These are phyloP conservation scores for Sclerotinia glacialis DNA, from an alignment of 2,329 filamentous ascomycete genomes.

Conservation along the genomic window DNA sequence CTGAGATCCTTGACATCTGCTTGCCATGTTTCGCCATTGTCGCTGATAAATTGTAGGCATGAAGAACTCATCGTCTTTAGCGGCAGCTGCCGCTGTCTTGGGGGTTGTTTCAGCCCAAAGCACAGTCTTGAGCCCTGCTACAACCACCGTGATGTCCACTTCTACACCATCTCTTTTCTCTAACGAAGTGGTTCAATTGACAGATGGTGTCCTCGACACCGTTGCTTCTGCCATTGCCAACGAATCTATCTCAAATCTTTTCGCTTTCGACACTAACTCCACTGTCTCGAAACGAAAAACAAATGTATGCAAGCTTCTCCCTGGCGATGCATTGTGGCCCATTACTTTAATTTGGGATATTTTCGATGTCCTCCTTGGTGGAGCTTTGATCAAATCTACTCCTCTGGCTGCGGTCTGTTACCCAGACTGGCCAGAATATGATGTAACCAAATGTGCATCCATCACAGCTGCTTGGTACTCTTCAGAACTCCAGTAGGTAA, in stretches of 20 bases:
- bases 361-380: constrained; percentile 47
- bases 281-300: background rate
- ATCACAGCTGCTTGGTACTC: constrained; percentile 38
- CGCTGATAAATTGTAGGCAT: constrained; percentile 12
- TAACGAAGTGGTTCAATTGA: constrained; percentile 28
- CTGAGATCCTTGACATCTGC: background rate
- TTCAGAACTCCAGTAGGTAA: constrained; percentile 41
- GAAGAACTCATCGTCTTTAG: background rate
- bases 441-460: constrained; percentile 39
- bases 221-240: constrained; percentile 24
- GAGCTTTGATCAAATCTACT: constrained; percentile 45
- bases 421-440: constrained; percentile 35
- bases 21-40: background rate
- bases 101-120: constrained; percentile 2
- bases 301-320: constrained; percentile 31
- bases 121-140: background rate
- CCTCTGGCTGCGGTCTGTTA: constrained; percentile 49
- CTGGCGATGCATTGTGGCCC: constrained; percentile 46
- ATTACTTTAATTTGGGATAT: constrained; percentile 45
- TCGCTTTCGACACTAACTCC: constrained; percentile 22
- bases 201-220: constrained; percentile 27
- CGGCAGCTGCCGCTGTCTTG: background rate
- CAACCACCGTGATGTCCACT: background rate
- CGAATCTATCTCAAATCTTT: constrained; percentile 18
- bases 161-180: constrained; percentile 19